Conservation (phyloP, 495 filamentous ascomycete genomes). For the Glarea lozoyensis region DNA sequence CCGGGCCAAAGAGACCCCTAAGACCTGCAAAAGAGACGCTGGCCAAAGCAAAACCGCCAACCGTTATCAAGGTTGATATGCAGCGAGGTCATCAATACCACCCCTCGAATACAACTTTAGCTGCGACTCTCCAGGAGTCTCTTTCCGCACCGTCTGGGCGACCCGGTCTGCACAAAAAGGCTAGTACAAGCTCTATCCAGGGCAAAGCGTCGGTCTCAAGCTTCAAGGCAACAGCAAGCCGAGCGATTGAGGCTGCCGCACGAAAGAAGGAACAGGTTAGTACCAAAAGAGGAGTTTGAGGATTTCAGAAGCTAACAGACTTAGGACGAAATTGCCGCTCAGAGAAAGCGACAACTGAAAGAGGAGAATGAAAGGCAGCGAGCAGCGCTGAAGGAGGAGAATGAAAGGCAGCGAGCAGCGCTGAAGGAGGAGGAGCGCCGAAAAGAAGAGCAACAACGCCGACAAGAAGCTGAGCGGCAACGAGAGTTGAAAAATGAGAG, state of each 20-base stretch:
- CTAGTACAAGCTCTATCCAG: constrained; percentile 60
- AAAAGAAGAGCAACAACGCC: constrained; percentile 38
- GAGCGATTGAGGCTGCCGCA: constrained; percentile 56
- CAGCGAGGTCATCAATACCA: constrained; percentile 47
- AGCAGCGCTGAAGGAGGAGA: constrained; percentile 52
- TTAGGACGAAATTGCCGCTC: constrained; percentile 61
- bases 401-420: constrained; percentile 64
- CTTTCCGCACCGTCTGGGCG: constrained; percentile 36
- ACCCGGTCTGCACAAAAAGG: constrained; percentile 47
- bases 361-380: constrained; percentile 70
- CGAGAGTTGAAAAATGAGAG: constrained; percentile 37
- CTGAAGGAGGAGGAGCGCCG: constrained; percentile 47
- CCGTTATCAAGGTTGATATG: constrained; percentile 70
- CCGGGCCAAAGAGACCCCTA: constrained; percentile 49
- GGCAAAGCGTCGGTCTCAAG: constrained; percentile 54
- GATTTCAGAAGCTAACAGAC: no score
- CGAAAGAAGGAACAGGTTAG: constrained; percentile 59
- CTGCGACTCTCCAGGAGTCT: constrained; percentile 53
- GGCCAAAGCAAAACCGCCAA: constrained; percentile 62
- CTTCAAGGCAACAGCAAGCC: constrained; percentile 64
- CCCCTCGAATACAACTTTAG: constrained; percentile 46
- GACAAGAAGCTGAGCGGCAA: constrained; percentile 39
- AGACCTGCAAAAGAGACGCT: constrained; percentile 62
- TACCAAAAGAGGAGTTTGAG: no score
- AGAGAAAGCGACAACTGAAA: constrained; percentile 72